Base-by-base conservation (phyloP, 129 eudicot genomes). In the Heracleum sosnowskyi region DNA sequence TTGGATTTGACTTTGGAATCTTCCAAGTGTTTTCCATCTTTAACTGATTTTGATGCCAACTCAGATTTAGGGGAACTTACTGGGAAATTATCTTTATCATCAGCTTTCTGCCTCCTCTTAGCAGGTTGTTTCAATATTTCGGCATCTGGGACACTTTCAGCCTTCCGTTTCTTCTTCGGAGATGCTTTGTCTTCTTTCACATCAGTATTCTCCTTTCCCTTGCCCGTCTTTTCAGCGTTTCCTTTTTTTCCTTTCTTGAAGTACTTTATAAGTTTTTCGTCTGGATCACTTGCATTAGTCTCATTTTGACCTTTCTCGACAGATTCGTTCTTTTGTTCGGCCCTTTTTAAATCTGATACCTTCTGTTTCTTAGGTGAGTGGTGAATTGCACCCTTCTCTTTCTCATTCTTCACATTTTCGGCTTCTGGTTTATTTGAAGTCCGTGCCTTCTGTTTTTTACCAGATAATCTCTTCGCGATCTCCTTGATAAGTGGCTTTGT, bases 21-120 rank as follows among this genome's bases (percentile, higher is more conserved):
- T 60, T n/a, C 33, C 29, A 29, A 26, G 5, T n/a, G 33, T n/a
- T 60, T 60, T 10, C 68, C 68, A 26, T 60, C 68, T 60, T 60
- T 60, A 26, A 60, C 33, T n/a, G 13, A 60, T 60, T 60, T 60
- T 26, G 33, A n/a, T n/a, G 68, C 16, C 68, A n/a, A 26, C 17
- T 60, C 68, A 60, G 68, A n/a, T n/a, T 60, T 60, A 60, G 68
- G 68, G 68, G 68, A 60, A 60, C 33, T 60, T 60, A 60, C 68
- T 5, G 12, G 2, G 68, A 33, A 60, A 26, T 60, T 29, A 60
- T 60, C 68, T 60, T 60, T n/a, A 60, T 10, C 29, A 9, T 60
- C 68, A n/a, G 33, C 34, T 26, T 60, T 60, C 68, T 60, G 68
- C 68, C 31, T 60, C 68, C 68, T 60, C 34, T n/a, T 60, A n/a